A percentile compares a stretch with the other conserved stretches of the same genome.
Evolutionary conservation across 2,329 filamentous ascomycete genomes (phyloP).

Genomic region (Xylaria sp.): DNA sequence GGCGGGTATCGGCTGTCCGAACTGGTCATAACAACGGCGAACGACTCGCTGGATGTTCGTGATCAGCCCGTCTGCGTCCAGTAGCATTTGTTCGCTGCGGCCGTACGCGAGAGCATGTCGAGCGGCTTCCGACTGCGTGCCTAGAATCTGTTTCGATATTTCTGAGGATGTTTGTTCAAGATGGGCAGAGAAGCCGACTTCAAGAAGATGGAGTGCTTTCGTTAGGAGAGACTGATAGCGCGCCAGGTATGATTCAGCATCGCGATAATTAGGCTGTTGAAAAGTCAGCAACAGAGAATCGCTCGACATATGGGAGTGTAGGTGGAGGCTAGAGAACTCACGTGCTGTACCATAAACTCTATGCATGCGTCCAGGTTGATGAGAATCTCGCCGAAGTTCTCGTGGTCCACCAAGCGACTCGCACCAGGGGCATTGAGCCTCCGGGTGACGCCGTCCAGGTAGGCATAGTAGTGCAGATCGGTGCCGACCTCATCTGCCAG

Average conservation of each 20-base stretch:
- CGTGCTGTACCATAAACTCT: slow-evolving; percentile 89
- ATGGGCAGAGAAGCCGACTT: slow-evolving; percentile 65
- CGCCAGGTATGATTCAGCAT: slow-evolving; percentile 87
- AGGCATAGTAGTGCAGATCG: slow-evolving; percentile 94
- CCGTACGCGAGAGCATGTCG: slow-evolving; percentile 70
- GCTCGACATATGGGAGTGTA: not conserved
- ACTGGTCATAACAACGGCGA: slow-evolving; percentile 62
- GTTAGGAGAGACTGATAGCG: slow-evolving; percentile 85
- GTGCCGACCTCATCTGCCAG: slow-evolving; percentile 87
- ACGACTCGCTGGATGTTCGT: slow-evolving; percentile 66
- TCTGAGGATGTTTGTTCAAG: slow-evolving; percentile 66
- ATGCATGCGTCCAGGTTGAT: slow-evolving; percentile 89
- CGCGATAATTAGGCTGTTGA: slow-evolving; percentile 79
- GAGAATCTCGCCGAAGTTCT: slow-evolving; percentile 89
- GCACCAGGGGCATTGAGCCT: slow-evolving; percentile 93
- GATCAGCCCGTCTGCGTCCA: slow-evolving; percentile 66
- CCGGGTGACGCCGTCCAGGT: slow-evolving; percentile 89
- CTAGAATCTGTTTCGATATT: slow-evolving; percentile 64
- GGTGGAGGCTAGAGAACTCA: slow-evolving; percentile 56
- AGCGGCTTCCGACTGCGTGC: slow-evolving; percentile 68
- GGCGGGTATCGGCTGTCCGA: slow-evolving; percentile 58
- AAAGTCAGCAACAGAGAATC: slow-evolving; percentile 35
- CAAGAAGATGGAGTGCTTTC: slow-evolving; percentile 71
- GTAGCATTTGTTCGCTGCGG: slow-evolving; percentile 68
- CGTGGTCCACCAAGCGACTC: slow-evolving; percentile 83